Conservation (phyloP, 306 rosid species). For the Dalbergia cultrata region DNA sequence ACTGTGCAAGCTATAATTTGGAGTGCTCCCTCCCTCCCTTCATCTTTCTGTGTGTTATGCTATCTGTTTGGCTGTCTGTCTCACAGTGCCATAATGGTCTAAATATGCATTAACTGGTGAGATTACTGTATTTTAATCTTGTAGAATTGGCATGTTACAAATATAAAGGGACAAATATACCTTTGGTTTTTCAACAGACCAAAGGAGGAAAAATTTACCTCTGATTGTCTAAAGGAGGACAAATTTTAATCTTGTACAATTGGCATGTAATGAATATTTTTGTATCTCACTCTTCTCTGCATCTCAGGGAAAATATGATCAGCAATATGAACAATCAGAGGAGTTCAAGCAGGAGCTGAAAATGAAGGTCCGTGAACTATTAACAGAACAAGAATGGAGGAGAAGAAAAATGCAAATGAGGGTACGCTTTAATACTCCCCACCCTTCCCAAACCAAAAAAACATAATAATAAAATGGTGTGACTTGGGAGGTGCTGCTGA, state of each 20-base stretch:
- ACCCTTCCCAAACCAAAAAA: not conserved
- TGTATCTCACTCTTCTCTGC: slow-evolving; percentile 2
- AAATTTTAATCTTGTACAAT: too few species aligned
- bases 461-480: not conserved
- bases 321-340: slow-evolving; percentile 63
- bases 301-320: slow-evolving; percentile 71
- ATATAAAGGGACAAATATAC: not conserved
- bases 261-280: not conserved
- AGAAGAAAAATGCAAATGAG: slow-evolving; percentile 82
- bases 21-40: not conserved
- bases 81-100: not conserved
- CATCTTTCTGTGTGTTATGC: not conserved
- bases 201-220: too few species aligned
- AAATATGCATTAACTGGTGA: not conserved
- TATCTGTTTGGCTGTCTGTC: not conserved
- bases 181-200: not conserved
- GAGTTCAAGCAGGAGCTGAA: slow-evolving; percentile 72
- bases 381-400: slow-evolving; percentile 83
- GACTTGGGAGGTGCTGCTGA: not conserved
- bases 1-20: not conserved
- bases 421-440: slow-evolving; percentile 48
- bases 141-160: not conserved
- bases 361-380: slow-evolving; percentile 70
- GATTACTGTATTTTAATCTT: not conserved
- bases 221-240: too few species aligned